Percentiles rank a stretch among this genome's conserved stretches.
These are phyloP conservation scores for Fraxinus nigra DNA, from an alignment of 305 asterid genomes.

Conservation along the genomic window DNA sequence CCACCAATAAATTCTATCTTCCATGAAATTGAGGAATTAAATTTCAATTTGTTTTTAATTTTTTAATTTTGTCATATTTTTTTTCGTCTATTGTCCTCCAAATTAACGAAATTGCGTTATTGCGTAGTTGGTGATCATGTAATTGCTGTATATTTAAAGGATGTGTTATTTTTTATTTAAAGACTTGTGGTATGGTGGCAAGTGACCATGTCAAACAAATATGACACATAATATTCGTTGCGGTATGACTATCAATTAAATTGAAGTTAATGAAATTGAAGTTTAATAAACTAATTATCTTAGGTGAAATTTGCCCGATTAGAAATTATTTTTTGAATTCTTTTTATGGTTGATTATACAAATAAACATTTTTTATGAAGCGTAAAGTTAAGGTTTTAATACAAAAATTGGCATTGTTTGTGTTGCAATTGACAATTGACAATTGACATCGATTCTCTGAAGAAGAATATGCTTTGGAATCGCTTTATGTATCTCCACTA, in stretches of 20 bases:
- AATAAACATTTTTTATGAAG: background rate
- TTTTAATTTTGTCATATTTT: background rate
- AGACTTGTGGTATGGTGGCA: background rate
- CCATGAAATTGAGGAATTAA: background rate
- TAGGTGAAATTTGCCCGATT: background rate
- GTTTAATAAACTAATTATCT: too few species aligned
- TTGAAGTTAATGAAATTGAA: background rate
- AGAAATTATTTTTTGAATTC: background rate
- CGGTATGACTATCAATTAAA: background rate
- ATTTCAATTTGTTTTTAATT: background rate
- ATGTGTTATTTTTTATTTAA: too few species aligned
- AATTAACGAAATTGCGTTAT: background rate
- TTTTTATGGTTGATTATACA: too few species aligned
- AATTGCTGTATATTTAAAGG: background rate
- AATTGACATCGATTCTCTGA: background rate
- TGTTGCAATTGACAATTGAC: background rate
- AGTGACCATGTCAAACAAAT: too few species aligned
- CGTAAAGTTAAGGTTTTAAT: too few species aligned
- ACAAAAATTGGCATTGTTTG: background rate
- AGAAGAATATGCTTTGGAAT: conserved; percentile 6
- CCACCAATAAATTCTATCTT: background rate
- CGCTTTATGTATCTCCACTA: background rate
- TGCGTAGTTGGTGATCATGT: background rate
- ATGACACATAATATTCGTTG: too few species aligned
- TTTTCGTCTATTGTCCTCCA: background rate